phyloP scores from a whole-genome alignment of 192 early-diverging fungal genomes.

The Funneliformis geosporum region DNA sequence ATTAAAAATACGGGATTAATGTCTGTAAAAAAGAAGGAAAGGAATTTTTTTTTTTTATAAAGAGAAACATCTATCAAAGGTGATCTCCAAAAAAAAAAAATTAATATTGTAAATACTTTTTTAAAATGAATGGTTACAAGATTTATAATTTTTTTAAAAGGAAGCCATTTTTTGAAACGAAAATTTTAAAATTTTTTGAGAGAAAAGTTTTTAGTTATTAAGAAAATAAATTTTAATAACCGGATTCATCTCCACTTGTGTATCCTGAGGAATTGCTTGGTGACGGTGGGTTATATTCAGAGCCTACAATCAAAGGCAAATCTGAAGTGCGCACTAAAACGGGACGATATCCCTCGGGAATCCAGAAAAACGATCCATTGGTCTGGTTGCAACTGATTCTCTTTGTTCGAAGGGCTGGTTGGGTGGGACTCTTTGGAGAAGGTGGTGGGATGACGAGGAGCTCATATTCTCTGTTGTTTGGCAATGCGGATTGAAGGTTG shows the following conservation, averaged over 20 bases:
- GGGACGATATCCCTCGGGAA: constrained; percentile 20
- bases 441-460: constrained; percentile 18
- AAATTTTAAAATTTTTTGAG: no score
- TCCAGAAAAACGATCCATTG: constrained; percentile 10
- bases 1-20: background rate
- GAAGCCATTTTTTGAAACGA: background rate
- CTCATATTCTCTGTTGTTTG: constrained; percentile 19
- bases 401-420: background rate
- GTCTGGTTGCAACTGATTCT: constrained; percentile 13
- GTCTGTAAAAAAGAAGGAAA: background rate
- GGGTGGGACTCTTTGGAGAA: background rate
- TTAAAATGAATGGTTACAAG: no score
- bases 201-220: no score
- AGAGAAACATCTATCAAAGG: no score
- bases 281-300: constrained; percentile 4
- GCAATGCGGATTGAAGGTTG: background rate
- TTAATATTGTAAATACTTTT: no score
- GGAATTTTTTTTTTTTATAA: background rate
- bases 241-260: background rate
- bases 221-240: no score
- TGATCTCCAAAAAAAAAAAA: background rate
- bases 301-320: constrained; percentile 15
- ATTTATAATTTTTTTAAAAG: background rate
- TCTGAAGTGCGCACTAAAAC: constrained; percentile 14
- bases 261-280: background rate